phyloP scores from a whole-genome alignment of 768 basidiomycete species.

The Naganishia randhawae region DNA sequence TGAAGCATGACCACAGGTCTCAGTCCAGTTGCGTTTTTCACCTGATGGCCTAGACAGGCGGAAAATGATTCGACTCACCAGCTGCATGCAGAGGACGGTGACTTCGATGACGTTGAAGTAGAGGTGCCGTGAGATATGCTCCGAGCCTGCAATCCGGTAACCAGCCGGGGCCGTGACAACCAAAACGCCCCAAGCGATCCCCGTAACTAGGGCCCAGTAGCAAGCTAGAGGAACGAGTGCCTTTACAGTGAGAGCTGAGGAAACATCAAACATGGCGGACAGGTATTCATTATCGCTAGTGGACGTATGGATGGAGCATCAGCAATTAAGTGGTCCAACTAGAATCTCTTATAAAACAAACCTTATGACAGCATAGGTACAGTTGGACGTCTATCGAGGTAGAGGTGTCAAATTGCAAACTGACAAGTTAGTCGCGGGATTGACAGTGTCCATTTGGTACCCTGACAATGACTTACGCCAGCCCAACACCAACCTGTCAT shows the following conservation, averaged over 20 bases:
- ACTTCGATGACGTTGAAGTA: conserved; percentile 46
- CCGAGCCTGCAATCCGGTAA: conserved; percentile 44
- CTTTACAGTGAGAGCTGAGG: conserved; percentile 44
- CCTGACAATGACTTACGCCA: conserved; percentile 5
- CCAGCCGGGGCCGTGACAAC: conserved; percentile 38
- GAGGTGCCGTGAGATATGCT: conserved; percentile 45
- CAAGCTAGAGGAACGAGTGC: conserved; percentile 46
- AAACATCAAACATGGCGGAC: conserved; percentile 38
- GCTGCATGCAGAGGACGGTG: conserved; percentile 44
- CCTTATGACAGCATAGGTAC: conserved; percentile 47
- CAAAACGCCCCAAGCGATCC: conserved; percentile 42
- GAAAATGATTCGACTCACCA: conserved; percentile 27
- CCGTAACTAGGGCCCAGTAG: conserved; percentile 47
- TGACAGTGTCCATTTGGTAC: not conserved
- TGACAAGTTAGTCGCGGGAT: not conserved
- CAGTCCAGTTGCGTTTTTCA: too few species aligned
- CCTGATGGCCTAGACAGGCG: too few species aligned
- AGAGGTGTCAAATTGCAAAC: not conserved
- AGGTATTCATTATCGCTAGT: conserved; percentile 43
- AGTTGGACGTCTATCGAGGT: conserved; percentile 40
- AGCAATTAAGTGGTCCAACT: not conserved
- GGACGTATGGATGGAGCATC: conserved; percentile 1
- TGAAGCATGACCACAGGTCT: not conserved
- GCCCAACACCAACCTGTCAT: conserved; percentile 47
- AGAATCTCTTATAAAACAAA: conserved; percentile 28